Percentiles rank a stretch among this genome's conserved stretches.
These are phyloP conservation scores for Cystofilobasidium capitatum DNA, from an alignment of 768 basidiomycete genomes.

Conservation along the genomic window DNA sequence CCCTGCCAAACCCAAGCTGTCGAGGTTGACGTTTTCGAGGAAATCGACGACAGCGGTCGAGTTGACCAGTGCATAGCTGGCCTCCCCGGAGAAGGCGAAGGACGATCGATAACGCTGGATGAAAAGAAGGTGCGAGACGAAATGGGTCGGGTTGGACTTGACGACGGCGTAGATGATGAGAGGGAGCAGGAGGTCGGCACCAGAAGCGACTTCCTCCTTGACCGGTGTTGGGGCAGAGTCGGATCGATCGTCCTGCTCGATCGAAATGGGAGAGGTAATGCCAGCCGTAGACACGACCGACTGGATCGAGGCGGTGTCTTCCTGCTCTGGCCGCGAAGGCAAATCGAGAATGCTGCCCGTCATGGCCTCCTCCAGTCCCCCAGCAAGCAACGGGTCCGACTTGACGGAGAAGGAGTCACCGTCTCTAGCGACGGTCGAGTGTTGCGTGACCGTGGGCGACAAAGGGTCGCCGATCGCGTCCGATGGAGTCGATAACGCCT, in stretches of 20 bases:
- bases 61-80: constrained; percentile 87
- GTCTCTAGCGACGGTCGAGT: not conserved
- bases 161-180: constrained; percentile 90
- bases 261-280: constrained; percentile 5
- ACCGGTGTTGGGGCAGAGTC: constrained; percentile 4
- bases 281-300: not conserved
- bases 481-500: not conserved
- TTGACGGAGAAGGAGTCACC: not conserved
- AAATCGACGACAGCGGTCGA: constrained; percentile 92
- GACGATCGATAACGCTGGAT: constrained; percentile 51
- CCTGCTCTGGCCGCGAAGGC: not conserved
- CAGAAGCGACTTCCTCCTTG: constrained; percentile 30
- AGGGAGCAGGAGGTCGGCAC: constrained; percentile 80
- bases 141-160: constrained; percentile 74
- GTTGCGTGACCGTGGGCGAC: not conserved
- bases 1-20: constrained; percentile 47
- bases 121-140: constrained; percentile 57
- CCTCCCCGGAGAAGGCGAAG: constrained; percentile 59
- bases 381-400: not conserved
- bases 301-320: constrained; percentile 4
- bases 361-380: constrained; percentile 35
- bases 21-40: constrained; percentile 84
- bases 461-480: not conserved
- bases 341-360: constrained; percentile 31
- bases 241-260: not conserved